Evolutionary conservation across 495 filamentous ascomycete genomes (phyloP), one percentile per base, ranked within the genome.

Genomic region (Articulospora tetracladia): DNA sequence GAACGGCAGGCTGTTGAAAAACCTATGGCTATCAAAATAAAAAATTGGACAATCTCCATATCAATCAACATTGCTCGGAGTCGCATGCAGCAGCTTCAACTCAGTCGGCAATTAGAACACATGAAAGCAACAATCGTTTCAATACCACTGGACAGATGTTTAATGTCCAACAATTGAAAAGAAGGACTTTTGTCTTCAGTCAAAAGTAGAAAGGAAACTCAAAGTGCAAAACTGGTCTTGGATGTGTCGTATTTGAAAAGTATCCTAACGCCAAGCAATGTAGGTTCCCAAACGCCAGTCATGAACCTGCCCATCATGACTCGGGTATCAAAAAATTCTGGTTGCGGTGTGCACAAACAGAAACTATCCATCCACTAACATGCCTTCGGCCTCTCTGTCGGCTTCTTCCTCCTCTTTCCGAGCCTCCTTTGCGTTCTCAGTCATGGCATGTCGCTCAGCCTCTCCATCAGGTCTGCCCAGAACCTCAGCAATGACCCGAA

Each of bases 401-500:
- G 52, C 60, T 13, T 51, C 46, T 26, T 58, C 55, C 12, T 51
- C 25, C 54, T 28, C 53, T 34, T 58, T 58, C 28, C 59, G 66
- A 26, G 55, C 63, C 41, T 62, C 64, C 30, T 57, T 64, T 2
- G 61, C 62, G 30, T 61, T 63, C 7, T 69, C 57, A 10, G 36
- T 57, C 67, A 67, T 67, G n/a, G 62, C 62, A n/a, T 64, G 59
- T 41, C 51, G 59, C 59, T 63, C 67, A 26, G 57, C 69, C 22
- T 63, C 60, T 51, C 63, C 66, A 59, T 65, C 68, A 20, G 68
- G 51, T 20, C 32, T 51, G 13, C 73, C 72, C 28, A 77, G 30
- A 20, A 76, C 73, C 22, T 74, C 67, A 32, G 41, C 58, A 61
- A 77, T 69, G 57, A 74, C 59, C n/a, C 30, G 48, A 53, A 77